phyloP scores from a whole-genome alignment of 306 rosid species.

The Cucumis cinereus region DNA sequence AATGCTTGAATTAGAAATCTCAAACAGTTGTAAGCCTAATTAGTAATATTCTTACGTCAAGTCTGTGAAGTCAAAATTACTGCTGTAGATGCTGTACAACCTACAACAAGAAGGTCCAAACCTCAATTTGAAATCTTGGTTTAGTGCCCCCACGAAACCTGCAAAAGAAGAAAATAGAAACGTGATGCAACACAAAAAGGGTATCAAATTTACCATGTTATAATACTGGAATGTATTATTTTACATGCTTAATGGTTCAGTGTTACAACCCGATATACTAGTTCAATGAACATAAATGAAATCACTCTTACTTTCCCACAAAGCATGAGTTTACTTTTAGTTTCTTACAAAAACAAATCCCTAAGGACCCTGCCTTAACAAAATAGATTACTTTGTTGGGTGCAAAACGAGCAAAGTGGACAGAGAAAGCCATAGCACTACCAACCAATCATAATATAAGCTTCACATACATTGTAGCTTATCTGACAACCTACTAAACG shows the following conservation, averaged over 20 bases:
- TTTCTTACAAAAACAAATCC: background rate
- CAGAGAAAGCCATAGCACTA: background rate
- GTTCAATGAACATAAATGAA: too few relatives aligned
- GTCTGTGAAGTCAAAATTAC: slow-evolving; percentile 5
- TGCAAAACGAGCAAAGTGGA: background rate
- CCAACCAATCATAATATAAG: background rate
- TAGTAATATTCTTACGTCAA: slow-evolving; percentile 3
- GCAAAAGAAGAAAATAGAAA: background rate
- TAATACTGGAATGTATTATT: background rate
- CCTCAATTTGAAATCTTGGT: background rate
- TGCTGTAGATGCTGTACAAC: background rate
- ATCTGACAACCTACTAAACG: background rate
- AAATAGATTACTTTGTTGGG: background rate
- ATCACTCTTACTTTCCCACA: too few relatives aligned
- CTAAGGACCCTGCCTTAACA: background rate
- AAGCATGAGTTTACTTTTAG: background rate
- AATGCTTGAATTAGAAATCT: slow-evolving; percentile 1
- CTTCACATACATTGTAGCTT: background rate
- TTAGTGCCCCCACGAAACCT: background rate
- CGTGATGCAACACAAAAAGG: background rate
- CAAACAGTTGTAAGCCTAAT: background rate
- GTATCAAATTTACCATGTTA: background rate
- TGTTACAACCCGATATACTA: too few relatives aligned
- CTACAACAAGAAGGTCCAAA: background rate
- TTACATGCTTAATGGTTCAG: background rate